Evolutionary conservation across 164 flowering plant genomes (phyloP), one percentile per base, ranked within the genome.

Genomic region (Houttuynia cordata): DNA sequence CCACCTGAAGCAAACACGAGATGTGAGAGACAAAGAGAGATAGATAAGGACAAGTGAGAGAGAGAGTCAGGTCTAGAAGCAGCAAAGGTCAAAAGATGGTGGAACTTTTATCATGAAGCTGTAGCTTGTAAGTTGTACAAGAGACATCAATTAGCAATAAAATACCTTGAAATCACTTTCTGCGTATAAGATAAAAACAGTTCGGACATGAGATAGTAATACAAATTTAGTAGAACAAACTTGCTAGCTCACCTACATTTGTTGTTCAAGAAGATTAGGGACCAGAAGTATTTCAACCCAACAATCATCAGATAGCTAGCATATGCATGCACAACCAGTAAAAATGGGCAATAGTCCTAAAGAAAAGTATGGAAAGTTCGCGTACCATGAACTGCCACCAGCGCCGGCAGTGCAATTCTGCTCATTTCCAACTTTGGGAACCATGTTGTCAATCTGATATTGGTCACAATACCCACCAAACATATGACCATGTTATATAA

Each of bases 301-400:
- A 30, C 37, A 30, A 30, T 30, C 6, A 30, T 30, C 37, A 30
- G 2, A 30, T 30, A 30, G 37, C 2, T 30, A 30, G 37, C 37
- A 30, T n/a, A n/a, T 30, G 6, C 37, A 30, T 30, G 37, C 37
- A 30, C 37, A 30, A 45, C n/a, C 24, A 59, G 14, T 22, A 10
- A 21, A 59, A 42, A 59, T 4, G 10, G 57, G 25, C 9, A 22
- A 20, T 6, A 55, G 3, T 22, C 10, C 21, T 30, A 22, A 10
- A 7, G 1, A 22, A 22, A 24, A 24, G 24, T 5, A 24, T 55
- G 57, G 47, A 34, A 52, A 18, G 49, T 13, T 13, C 39, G 12
- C 57, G 8, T 79, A 83, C 88, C 88, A 86, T 62, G 93, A 79
- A 69, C 70, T 73, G 67, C 58, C 67, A 50, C 69, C 79, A 65